These are phyloP conservation scores for Termitomyces sp. DNA, from an alignment of 768 basidiomycete genomes.

Conservation along the genomic window DNA sequence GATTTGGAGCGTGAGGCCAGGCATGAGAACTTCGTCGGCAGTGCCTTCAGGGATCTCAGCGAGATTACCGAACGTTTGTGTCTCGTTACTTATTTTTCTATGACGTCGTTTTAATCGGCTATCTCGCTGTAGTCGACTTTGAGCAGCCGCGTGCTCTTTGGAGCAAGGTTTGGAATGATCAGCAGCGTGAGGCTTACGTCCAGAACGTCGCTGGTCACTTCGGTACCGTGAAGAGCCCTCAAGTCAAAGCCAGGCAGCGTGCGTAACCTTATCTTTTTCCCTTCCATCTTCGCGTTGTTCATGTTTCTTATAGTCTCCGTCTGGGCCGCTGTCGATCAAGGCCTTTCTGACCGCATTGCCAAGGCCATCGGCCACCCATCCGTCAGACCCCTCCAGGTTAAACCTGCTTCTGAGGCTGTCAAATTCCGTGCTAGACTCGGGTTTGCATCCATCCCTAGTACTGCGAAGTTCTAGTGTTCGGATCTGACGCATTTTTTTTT, in stretches of 20 bases:
- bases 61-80: constrained; percentile 76
- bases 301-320: constrained; percentile 51
- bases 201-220: constrained; percentile 65
- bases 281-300: not conserved
- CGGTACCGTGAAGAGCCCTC: constrained; percentile 51
- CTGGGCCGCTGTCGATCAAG: constrained; percentile 76
- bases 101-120: not conserved
- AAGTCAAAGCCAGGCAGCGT: constrained; percentile 64
- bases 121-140: constrained; percentile 58
- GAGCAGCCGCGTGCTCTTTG: constrained; percentile 77
- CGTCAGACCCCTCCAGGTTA: constrained; percentile 57
- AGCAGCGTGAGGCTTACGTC: constrained; percentile 55
- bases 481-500: constrained; percentile 6
- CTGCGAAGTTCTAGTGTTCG: constrained; percentile 10
- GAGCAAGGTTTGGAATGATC: constrained; percentile 61
- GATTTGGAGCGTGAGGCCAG: constrained; percentile 34
- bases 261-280: constrained; percentile 23
- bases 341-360: constrained; percentile 74
- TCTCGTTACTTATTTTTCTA: constrained; percentile 8
- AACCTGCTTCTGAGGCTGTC: constrained; percentile 53
- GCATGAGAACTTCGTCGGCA: constrained; percentile 76
- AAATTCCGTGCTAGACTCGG: constrained; percentile 45
- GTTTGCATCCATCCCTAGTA: constrained; percentile 11
- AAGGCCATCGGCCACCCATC: constrained; percentile 56
- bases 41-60: constrained; percentile 62